phyloP scores from a whole-genome alignment of 139 green algal species.

The Chlamydomonas sp. region DNA sequence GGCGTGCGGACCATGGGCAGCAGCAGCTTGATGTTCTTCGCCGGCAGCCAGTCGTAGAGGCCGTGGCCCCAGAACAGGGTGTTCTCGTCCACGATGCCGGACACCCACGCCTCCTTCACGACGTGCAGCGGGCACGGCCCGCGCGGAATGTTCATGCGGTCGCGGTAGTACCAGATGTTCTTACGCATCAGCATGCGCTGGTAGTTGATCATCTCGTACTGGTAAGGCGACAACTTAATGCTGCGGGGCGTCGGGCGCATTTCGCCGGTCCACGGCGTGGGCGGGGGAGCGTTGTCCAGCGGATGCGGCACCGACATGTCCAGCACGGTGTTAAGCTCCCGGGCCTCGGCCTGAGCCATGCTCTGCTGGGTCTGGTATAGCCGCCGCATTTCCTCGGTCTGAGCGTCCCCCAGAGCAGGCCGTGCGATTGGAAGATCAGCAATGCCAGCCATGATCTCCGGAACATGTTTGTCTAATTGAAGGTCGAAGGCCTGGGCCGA shows the following conservation, averaged over 20 bases:
- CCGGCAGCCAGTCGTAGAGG: conserved; percentile 89
- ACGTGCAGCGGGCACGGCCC: conserved; percentile 89
- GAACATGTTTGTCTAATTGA: conserved; percentile 16
- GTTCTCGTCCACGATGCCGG: conserved; percentile 92
- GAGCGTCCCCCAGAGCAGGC: too few relatives aligned
- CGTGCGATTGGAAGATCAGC: too few relatives aligned
- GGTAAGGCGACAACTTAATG: conserved; percentile 63
- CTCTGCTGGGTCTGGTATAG: conserved; percentile 33
- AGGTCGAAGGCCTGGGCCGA: not conserved
- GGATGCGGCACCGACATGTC: conserved; percentile 59
- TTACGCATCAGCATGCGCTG: conserved; percentile 79
- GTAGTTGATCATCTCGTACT: conserved; percentile 84
- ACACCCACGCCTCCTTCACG: conserved; percentile 83
- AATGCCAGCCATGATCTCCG: too few relatives aligned
- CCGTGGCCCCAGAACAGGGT: conserved; percentile 95
- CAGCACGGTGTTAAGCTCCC: conserved; percentile 60
- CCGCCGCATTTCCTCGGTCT: too few relatives aligned
- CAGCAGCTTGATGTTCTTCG: conserved; percentile 89
- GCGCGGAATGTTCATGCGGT: conserved; percentile 73
- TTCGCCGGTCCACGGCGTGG: conserved; percentile 43
- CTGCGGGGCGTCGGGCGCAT: conserved; percentile 50
- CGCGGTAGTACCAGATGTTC: conserved; percentile 91
- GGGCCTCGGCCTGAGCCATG: conserved; percentile 40
- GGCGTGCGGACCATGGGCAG: conserved; percentile 88
- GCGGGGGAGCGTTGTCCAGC: conserved; percentile 42